Evolutionary conservation across 768 basidiomycete species (phyloP).

Genomic region (Grammothele lineata): DNA sequence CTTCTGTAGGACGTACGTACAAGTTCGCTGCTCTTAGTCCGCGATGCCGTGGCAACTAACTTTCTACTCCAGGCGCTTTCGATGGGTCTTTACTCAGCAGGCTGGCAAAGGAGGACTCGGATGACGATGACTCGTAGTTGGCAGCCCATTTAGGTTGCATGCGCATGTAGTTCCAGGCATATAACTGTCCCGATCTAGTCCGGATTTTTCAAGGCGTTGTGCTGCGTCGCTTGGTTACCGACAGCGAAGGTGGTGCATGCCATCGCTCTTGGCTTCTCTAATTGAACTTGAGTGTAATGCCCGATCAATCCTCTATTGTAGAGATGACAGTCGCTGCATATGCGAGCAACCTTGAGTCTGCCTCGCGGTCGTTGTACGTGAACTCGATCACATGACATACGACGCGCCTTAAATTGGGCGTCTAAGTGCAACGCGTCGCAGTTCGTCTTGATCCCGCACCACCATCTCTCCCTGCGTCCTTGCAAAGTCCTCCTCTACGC

Average conservation of each 20-base stretch:
- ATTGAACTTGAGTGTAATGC: too few species aligned
- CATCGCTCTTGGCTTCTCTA: too few species aligned
- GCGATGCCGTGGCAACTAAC: not conserved
- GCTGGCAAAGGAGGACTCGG: slow-evolving; percentile 19
- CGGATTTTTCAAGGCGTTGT: too few species aligned
- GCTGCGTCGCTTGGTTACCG: too few species aligned
- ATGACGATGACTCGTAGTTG: slow-evolving; percentile 14
- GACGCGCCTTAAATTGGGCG: slow-evolving; percentile 12
- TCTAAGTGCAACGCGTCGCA: slow-evolving; percentile 1
- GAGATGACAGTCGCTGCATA: too few species aligned
- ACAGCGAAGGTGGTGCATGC: too few species aligned
- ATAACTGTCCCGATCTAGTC: too few species aligned
- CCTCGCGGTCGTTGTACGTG: too few species aligned
- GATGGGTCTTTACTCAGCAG: slow-evolving; percentile 22
- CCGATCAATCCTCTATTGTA: too few species aligned
- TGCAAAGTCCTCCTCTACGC: not conserved
- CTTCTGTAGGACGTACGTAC: slow-evolving; percentile 33
- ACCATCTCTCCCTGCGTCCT: not conserved
- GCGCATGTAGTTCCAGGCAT: too few species aligned
- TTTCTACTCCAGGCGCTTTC: slow-evolving; percentile 20
- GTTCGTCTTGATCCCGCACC: slow-evolving; percentile 8
- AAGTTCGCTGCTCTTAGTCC: not conserved
- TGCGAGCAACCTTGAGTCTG: too few species aligned
- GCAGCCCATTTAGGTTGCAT: not conserved
- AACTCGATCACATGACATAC: slow-evolving; percentile 11